A percentile compares a stretch with the other conserved stretches of the same genome.
Evolutionary conservation across 306 rosid genomes (phyloP).

Genomic region (Fragaria vesca): DNA sequence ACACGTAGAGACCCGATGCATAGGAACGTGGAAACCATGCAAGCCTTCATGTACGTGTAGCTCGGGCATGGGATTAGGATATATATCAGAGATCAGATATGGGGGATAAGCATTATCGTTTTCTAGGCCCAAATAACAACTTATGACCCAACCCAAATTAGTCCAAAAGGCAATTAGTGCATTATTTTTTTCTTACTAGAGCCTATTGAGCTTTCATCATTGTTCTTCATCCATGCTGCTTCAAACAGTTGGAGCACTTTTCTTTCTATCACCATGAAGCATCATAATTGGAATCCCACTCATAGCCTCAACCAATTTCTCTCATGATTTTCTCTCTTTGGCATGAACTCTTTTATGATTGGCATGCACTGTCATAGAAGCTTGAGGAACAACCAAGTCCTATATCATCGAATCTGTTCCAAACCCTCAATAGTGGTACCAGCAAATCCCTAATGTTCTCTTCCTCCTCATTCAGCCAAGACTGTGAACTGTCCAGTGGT

Average conservation of each 20-base stretch:
- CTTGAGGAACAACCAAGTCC: neutral
- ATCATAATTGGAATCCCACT: slow-evolving; percentile 15
- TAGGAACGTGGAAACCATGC: slow-evolving; percentile 47
- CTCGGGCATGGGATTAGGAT: neutral
- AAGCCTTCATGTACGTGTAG: slow-evolving; percentile 24
- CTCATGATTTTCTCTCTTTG: neutral
- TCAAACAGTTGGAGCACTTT: neutral
- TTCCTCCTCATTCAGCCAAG: neutral
- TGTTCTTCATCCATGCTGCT: neutral
- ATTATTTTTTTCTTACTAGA: neutral
- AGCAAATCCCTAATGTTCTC: neutral
- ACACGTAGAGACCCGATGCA: slow-evolving; percentile 37
- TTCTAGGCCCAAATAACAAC: neutral
- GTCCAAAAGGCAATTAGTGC: neutral
- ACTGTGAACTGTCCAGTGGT: neutral
- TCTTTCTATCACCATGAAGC: neutral
- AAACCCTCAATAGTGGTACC: neutral
- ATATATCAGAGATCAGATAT: too few relatives aligned
- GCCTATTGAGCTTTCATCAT: slow-evolving; percentile 2
- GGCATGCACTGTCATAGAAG: neutral
- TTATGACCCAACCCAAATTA: neutral
- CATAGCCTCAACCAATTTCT: neutral
- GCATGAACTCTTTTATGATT: neutral
- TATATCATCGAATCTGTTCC: neutral
- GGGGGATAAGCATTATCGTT: neutral